Evolutionary conservation across 2,329 filamentous ascomycete genomes (phyloP).

Genomic region (Aspergillus neotritici): DNA sequence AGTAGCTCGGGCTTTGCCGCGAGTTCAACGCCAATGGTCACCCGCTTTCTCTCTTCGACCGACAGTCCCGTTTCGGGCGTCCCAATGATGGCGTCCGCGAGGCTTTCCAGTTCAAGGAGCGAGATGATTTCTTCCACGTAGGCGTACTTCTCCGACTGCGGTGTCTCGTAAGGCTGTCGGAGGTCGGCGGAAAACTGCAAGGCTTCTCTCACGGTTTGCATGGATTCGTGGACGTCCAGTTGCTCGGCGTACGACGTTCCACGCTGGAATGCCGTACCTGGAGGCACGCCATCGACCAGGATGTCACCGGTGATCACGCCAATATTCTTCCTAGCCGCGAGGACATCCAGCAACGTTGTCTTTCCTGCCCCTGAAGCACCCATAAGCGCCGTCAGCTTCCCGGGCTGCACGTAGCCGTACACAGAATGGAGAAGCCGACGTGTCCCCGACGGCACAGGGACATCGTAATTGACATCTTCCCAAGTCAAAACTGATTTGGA

Average conservation of each 20-base stretch:
- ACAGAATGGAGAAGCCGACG: constrained; percentile 43
- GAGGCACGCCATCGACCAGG: constrained; percentile 55
- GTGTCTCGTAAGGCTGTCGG: constrained; percentile 55
- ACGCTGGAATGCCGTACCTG: constrained; percentile 57
- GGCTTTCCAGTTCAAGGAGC: constrained; percentile 60
- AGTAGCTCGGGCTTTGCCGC: constrained; percentile 47
- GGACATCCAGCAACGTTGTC: constrained; percentile 74
- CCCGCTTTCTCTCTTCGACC: constrained; percentile 44
- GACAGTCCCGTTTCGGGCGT: constrained; percentile 55
- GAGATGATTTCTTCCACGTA: constrained; percentile 62
- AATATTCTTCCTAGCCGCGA: constrained; percentile 61
- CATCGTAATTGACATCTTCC: constrained; percentile 48
- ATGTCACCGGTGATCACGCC: constrained; percentile 60
- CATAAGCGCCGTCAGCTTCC: constrained; percentile 48
- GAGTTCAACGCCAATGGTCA: constrained; percentile 36
- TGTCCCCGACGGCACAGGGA: constrained; percentile 44
- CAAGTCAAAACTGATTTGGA: constrained; percentile 54
- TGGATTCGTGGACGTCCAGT: constrained; percentile 58
- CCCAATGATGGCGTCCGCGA: constrained; percentile 62
- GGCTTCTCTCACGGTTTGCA: constrained; percentile 60
- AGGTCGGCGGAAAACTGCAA: constrained; percentile 61
- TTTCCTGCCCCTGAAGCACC: constrained; percentile 67
- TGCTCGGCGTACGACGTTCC: constrained; percentile 62
- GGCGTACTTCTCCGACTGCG: constrained; percentile 56
- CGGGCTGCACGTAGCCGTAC: constrained; percentile 47